phyloP scores from a whole-genome alignment of 371 early-diverging fungal genomes.

The Rhizomucor miehei region DNA sequence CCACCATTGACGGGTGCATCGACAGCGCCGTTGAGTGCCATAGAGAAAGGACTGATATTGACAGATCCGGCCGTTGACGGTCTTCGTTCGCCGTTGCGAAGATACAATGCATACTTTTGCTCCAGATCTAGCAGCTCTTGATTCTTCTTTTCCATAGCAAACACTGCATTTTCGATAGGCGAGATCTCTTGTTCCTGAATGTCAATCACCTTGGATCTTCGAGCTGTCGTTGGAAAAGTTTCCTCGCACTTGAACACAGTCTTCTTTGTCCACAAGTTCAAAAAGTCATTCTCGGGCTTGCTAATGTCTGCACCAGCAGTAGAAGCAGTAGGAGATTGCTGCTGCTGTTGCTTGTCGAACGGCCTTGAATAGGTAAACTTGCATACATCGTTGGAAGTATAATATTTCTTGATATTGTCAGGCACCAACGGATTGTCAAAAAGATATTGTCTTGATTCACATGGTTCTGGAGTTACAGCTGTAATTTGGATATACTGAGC shows the following conservation, averaged over 20 bases:
- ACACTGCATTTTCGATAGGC: conserved; percentile 80
- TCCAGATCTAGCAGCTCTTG: conserved; percentile 57
- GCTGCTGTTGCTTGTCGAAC: conserved; percentile 8
- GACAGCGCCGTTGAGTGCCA: conserved; percentile 81
- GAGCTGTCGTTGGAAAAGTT: conserved; percentile 65
- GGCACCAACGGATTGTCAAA: conserved; percentile 39
- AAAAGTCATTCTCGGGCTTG: conserved; percentile 59
- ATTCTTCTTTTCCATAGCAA: conserved; percentile 69
- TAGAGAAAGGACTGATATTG: conserved; percentile 74
- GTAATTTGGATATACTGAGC: conserved; percentile 72
- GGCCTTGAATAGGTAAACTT: conserved; percentile 69
- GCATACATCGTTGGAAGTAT: conserved; percentile 61
- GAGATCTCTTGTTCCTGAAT: conserved; percentile 54
- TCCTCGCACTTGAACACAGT: conserved; percentile 65
- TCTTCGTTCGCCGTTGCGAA: conserved; percentile 10
- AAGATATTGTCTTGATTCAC: conserved; percentile 20
- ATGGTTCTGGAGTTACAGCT: conserved; percentile 63
- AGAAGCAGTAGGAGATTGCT: too few relatives aligned
- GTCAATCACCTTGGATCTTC: conserved; percentile 57
- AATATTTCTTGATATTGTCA: conserved; percentile 55
- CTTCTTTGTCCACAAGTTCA: conserved; percentile 79
- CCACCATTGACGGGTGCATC: conserved; percentile 90
- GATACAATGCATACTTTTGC: conserved; percentile 45
- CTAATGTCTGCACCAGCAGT: not conserved
- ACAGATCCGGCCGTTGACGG: conserved; percentile 14